phyloP scores from a whole-genome alignment of 306 rosid species.

The Quercus robur region DNA sequence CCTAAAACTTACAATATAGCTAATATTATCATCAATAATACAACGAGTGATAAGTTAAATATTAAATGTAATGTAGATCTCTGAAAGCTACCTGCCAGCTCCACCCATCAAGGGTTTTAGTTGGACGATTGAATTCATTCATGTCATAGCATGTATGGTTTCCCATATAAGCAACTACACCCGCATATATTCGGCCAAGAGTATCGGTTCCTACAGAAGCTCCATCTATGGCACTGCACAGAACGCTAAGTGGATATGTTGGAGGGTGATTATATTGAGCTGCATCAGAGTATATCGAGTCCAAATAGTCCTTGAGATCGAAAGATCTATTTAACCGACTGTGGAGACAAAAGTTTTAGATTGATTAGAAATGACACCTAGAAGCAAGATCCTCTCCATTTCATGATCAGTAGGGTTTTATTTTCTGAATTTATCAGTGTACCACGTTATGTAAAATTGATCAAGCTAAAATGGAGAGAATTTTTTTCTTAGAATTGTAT shows the following conservation, averaged over 20 bases:
- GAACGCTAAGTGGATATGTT: conserved; percentile 9
- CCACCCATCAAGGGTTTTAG: conserved; percentile 28
- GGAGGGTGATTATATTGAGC: conserved; percentile 37
- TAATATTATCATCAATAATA: too few relatives aligned
- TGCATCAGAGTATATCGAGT: not conserved
- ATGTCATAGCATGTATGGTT: conserved; percentile 24
- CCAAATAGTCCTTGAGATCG: conserved; percentile 30
- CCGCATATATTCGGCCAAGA: conserved; percentile 34
- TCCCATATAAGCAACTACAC: conserved; percentile 9
- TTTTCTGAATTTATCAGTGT: too few relatives aligned
- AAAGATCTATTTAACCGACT: conserved; percentile 14
- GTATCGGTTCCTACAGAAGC: conserved; percentile 6
- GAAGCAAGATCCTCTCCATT: too few relatives aligned
- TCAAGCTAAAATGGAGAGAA: too few relatives aligned
- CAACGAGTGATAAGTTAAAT: too few relatives aligned
- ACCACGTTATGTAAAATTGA: too few relatives aligned
- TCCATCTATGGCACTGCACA: conserved; percentile 35
- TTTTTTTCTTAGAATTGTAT: not conserved
- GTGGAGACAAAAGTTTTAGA: not conserved
- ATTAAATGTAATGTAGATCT: not conserved
- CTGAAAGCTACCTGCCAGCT: conserved; percentile 34
- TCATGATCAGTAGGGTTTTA: too few relatives aligned
- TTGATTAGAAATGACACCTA: not conserved
- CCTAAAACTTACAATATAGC: too few relatives aligned
- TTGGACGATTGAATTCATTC: conserved; percentile 2